Evolutionary conservation across 352 stramenopile genomes (phyloP), one percentile per base, ranked within the genome.

Genomic region (Pythium oligandrum): DNA sequence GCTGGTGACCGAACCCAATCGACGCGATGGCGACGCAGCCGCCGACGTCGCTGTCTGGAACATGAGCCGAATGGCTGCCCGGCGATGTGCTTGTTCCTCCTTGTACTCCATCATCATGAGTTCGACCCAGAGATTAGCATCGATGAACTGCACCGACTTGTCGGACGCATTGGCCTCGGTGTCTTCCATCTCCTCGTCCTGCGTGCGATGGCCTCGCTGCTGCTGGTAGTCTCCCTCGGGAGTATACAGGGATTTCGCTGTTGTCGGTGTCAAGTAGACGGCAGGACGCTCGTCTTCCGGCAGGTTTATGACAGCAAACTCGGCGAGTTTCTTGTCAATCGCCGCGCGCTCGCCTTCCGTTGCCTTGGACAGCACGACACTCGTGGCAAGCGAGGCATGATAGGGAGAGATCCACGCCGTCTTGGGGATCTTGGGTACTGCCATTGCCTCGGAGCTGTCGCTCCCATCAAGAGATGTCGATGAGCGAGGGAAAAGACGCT

Each of bases 71-170:
- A 97, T 88, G 11, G 88, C 88, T 12, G 88, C 88, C 4, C 81
- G 71, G 1, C 90, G 82, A 55, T 97, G 90, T 0, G 89, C 86
- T 60, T 97, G 90, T 55, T 97, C 90, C 49, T 96, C 86, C 36
- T 94, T 93, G 66, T 97, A 96, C 64, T 96, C 83, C 46, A 89
- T 72, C 75, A 94, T 86, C 81, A 94, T 91, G n/a, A 92, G 64
- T 36, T 91, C 78, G 3, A 92, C 62, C 83, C 83, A 94, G 2
- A 90, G 57, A 36, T 88, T 75, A 1, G 82, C 83, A 17, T 94
- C 83, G 0, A 94, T 64, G 32, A 90, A 91, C 44, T 86, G 75
- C 1, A 63, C 46, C 3, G 45, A 44, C 11, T 55, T 52, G 0
- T 42, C 34, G 4, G 42, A 6, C 1, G 38, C 40, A 17, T 51